Conservation (phyloP, 352 stramenopile genomes). For the Pythium rhizo-oryzae region DNA sequence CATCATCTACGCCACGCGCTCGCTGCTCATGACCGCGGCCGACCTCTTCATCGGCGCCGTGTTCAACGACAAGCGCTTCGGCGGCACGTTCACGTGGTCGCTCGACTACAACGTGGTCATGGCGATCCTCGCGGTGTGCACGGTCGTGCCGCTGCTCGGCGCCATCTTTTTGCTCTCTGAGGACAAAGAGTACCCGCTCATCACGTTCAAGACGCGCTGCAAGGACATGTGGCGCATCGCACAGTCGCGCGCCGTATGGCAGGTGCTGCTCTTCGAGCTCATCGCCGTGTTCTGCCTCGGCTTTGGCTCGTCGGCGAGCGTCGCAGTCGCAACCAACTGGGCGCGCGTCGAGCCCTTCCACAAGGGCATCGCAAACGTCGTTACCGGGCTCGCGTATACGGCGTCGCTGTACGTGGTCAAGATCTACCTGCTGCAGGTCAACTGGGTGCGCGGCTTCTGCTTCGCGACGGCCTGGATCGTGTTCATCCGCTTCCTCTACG, state of each 20-base stretch:
- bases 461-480: constrained; percentile 58
- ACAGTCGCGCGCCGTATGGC: constrained; percentile 75
- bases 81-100: constrained; percentile 48
- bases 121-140: constrained; percentile 36
- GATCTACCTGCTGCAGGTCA: constrained; percentile 51
- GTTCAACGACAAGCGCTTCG: constrained; percentile 46
- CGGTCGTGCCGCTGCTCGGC: constrained; percentile 46
- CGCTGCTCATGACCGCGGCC: constrained; percentile 47
- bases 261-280: constrained; percentile 72
- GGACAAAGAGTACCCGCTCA: constrained; percentile 35
- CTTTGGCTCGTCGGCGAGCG: constrained; percentile 48
- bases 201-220: constrained; percentile 37
- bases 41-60: constrained; percentile 53
- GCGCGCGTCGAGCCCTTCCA: constrained; percentile 53
- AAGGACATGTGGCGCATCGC: constrained; percentile 62
- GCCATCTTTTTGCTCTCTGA: constrained; percentile 62
- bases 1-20: constrained; percentile 46
- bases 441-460: constrained; percentile 58
- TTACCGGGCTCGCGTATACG: constrained; percentile 61
- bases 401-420: constrained; percentile 58
- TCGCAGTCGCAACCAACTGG: constrained; percentile 66
- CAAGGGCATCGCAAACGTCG: constrained; percentile 44
- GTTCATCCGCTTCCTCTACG: constrained; percentile 50
- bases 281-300: constrained; percentile 57
- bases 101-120: constrained; percentile 48